A percentile compares a stretch with the other conserved stretches of the same genome.
phyloP scores from a whole-genome alignment of 495 filamentous ascomycete genomes.

The Neurospora sp. region DNA sequence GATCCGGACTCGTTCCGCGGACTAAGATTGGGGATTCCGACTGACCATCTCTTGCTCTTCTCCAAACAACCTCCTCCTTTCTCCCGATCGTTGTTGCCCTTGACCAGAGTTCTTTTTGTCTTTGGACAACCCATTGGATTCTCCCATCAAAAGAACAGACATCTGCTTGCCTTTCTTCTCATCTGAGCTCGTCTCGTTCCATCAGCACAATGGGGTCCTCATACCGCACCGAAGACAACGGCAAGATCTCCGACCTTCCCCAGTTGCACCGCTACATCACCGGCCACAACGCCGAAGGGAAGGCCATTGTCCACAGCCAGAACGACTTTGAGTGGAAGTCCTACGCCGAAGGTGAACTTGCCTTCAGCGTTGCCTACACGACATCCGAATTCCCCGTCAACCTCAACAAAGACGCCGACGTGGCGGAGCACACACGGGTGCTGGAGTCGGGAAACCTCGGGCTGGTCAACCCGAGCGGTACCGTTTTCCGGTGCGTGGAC shows the following conservation, averaged over 20 bases:
- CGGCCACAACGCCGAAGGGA: slow-evolving; percentile 25
- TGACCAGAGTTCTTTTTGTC: not conserved
- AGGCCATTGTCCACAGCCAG: slow-evolving; percentile 26
- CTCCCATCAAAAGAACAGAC: not conserved
- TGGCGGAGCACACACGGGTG: slow-evolving; percentile 27
- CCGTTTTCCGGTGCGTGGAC: slow-evolving; percentile 51
- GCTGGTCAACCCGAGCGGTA: slow-evolving; percentile 39
- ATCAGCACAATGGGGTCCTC: not conserved
- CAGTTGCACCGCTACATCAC: slow-evolving; percentile 29
- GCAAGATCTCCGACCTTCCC: slow-evolving; percentile 25
- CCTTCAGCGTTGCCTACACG: slow-evolving; percentile 33
- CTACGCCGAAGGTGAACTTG: slow-evolving; percentile 23
- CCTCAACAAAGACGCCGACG: slow-evolving; percentile 42
- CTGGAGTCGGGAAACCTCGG: slow-evolving; percentile 30
- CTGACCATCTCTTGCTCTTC: not conserved
- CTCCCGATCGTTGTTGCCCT: not conserved
- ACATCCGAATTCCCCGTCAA: slow-evolving; percentile 44
- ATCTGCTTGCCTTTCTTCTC: not conserved
- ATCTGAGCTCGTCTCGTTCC: not conserved
- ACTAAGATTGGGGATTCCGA: not conserved
- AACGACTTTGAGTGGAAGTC: slow-evolving; percentile 20
- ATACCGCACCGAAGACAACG: not conserved
- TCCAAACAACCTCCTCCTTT: not conserved
- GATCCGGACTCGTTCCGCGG: not conserved
- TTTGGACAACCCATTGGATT: not conserved